Base-by-base conservation (phyloP, 345 rosid genomes). In the Passiflora organensis region DNA sequence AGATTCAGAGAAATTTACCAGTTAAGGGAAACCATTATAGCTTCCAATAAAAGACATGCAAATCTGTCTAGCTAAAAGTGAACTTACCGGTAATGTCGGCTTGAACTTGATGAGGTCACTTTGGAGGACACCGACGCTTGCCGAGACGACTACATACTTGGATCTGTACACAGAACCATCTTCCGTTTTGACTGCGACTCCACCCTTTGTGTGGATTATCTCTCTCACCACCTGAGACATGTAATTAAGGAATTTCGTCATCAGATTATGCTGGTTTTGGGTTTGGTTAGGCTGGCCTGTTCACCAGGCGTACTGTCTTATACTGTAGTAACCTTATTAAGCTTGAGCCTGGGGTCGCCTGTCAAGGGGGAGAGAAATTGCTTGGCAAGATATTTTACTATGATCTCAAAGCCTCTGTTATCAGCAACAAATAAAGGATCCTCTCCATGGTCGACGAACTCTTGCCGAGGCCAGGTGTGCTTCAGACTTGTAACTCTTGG, bases 51-150 rank as follows among this genome's bases (percentile, higher is more conserved):
- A 2, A 9, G 10, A 20, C 11, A 2, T 20, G 10, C 10, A 53
- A 19, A 37, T 1, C 11, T 3, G 10, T 0, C 13, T 12, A 3
- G 47, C 10, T 36, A 48, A 12, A 25, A 32, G 9, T 1, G 25
- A 16, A 38, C 57, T 48, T 24, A 68, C 78, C 11, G 72, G 78
- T 32, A 65, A 50, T 5, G 32, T n/a, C 0, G 72, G 74, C 12
- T 39, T 49, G 58, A 74, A 74, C 22, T 65, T 17, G 14, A 74
- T 70, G 43, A 70, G 69, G 14, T 59, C 58, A 34, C 56, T 59
- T 18, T 66, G 75, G 14, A 74, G 69, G 41, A 70, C 79, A 9
- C 75, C 72, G 17, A 70, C 37, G 52, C 72, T 70, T 18, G 21
- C 70, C 6, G 79, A 65, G 19, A 70, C 63, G 32, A 74, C 66